These are phyloP conservation scores for Crithidia brevicula DNA, from an alignment of 208 protist species.

Conservation along the genomic window DNA sequence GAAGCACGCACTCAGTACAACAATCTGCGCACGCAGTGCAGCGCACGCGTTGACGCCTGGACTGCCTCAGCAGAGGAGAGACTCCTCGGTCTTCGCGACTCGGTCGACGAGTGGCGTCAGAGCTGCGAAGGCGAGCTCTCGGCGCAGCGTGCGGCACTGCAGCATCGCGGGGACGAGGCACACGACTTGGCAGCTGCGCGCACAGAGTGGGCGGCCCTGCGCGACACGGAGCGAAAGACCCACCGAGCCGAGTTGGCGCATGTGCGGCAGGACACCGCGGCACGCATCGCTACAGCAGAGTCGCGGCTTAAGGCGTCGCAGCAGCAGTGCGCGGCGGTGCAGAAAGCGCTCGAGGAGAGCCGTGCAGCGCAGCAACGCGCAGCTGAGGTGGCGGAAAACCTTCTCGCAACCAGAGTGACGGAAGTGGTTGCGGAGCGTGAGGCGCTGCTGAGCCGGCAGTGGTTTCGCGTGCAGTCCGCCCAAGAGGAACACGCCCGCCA, in stretches of 20 bases:
- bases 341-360: slow-evolving; percentile 16
- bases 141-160: neutral
- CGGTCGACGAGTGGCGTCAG: neutral
- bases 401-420: neutral
- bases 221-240: slow-evolving; percentile 5
- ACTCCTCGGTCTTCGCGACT: neutral
- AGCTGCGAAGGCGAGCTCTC: neutral
- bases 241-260: slow-evolving; percentile 23
- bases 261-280: slow-evolving; percentile 10
- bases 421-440: slow-evolving; percentile 5
- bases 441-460: slow-evolving; percentile 9
- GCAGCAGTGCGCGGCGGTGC: neutral
- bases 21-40: neutral
- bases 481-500: neutral
- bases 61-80: neutral
- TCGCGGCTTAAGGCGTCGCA: slow-evolving; percentile 11
- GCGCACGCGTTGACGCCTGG: neutral
- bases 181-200: slow-evolving; percentile 12
- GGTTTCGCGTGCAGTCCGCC: slow-evolving; percentile 2
- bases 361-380: neutral
- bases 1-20: neutral
- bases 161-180: neutral
- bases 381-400: neutral
- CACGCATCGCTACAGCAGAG: slow-evolving; percentile 4
- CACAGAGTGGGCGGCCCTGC: slow-evolving; percentile 10